Evolutionary conservation across 805 yeast genomes (phyloP), one percentile per base, ranked within the genome.

Genomic region (Candida stauntonica): DNA sequence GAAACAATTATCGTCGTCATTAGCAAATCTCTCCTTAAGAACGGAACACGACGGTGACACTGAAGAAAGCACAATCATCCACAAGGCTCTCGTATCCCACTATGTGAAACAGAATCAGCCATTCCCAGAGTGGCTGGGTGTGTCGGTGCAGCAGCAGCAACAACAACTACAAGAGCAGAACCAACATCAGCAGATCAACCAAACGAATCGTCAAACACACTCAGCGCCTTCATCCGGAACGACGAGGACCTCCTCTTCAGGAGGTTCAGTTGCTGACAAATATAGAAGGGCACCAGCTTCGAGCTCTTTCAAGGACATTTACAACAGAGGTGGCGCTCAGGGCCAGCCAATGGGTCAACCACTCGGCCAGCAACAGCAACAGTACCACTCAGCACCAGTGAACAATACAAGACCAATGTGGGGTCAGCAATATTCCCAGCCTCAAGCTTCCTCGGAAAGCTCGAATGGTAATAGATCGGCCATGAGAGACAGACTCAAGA

Each of bases 81-180:
- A 54, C 39, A 55, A 52, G 29, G 57, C 58, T 1, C 26, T 55
- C n/a, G 56, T 51, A 7, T 36, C 40, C 5, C 45, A 46, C 28
- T 55, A 48, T 28, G 27, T 39, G 6, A 26, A 31, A 16, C 15
- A 26, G 4, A 40, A 45, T 3, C 33, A 45, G 26, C 47, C 46
- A 0, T 55, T 41, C 20, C 60, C 60, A 1, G 48, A 49, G 13
- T 55, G 60, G 60, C 46, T 55, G 3, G 60, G 60, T n/a, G 50
- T 39, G 5, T 31, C 37, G 7, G 42, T 28, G 12, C 17, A 28
- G 15, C 48, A 38, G 15, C 49, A 47, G 17, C 48, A 41, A 11
- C 41, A 36, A 13, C 33, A 23, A 8, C 51, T 31, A 20, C 39
- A 33, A n/a, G 32, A 30, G 28, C 45, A 35, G 11, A 42, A 35